Evolutionary conservation across 73 alveolate genomes (phyloP).

Genomic region (Paraurostyla sp.): DNA sequence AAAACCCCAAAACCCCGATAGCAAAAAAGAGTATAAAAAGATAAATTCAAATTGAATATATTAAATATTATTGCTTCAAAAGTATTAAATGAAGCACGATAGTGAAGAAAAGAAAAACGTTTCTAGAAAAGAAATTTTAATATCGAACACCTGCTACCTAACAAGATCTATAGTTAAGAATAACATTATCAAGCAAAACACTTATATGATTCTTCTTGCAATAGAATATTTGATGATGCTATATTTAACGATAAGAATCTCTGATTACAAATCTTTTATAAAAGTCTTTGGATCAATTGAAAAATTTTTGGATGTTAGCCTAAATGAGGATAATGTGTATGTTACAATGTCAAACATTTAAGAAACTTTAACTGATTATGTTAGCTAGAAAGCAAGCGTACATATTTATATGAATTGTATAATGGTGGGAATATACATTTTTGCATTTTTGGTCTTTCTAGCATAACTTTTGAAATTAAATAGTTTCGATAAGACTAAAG

Average conservation of each 20-base stretch:
- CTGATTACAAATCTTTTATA: not conserved
- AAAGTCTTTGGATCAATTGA: slow-evolving; percentile 15
- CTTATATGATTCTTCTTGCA: not conserved
- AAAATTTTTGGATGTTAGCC: not conserved
- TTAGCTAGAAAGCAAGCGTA: not conserved
- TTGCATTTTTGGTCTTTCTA: not conserved
- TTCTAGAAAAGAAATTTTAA: slow-evolving; percentile 10
- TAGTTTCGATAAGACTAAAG: slow-evolving; percentile 12
- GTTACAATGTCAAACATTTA: not conserved
- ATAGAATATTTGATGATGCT: slow-evolving; percentile 29
- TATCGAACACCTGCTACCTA: not conserved
- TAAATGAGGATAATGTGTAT: not conserved
- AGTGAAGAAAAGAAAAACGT: not conserved
- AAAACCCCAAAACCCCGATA: no score
- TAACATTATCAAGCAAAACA: slow-evolving; percentile 1
- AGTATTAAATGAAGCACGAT: not conserved
- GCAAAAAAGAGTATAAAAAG: no score
- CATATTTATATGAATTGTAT: slow-evolving; percentile 5
- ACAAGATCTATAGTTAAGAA: slow-evolving; percentile 33
- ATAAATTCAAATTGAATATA: no score
- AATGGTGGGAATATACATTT: not conserved
- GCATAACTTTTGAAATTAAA: not conserved
- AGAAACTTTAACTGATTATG: not conserved
- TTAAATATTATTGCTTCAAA: no score
- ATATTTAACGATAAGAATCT: not conserved